Percentiles rank a stretch among this genome's conserved stretches.
phyloP scores from a whole-genome alignment of 192 early-diverging fungal genomes.

The Dissophora globulifera region DNA sequence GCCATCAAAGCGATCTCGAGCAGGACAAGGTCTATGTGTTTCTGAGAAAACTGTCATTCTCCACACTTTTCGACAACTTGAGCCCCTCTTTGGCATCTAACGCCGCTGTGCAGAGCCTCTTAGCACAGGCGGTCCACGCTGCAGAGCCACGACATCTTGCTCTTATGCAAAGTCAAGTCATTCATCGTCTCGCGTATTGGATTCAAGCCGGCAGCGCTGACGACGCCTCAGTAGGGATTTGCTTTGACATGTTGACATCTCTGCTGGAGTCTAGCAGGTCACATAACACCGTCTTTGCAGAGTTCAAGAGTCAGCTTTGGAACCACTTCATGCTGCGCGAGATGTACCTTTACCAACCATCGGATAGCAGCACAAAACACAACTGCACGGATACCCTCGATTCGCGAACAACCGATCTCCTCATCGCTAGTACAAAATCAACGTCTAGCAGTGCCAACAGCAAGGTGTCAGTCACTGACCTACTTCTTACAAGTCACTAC shows the following conservation, averaged over 20 bases:
- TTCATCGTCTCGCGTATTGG: slow-evolving; percentile 28
- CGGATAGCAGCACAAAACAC: neutral
- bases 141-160: slow-evolving; percentile 5
- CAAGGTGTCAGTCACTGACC: neutral
- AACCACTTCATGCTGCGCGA: slow-evolving; percentile 27
- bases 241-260: slow-evolving; percentile 23
- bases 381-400: slow-evolving; percentile 15
- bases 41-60: slow-evolving; percentile 25
- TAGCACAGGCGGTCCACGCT: slow-evolving; percentile 8
- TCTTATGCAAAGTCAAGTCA: slow-evolving; percentile 13
- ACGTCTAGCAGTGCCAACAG: neutral
- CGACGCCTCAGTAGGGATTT: neutral
- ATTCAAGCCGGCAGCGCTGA: slow-evolving; percentile 1
- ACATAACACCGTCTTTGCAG: slow-evolving; percentile 9
- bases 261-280: slow-evolving; percentile 9
- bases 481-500: slow-evolving; percentile 1
- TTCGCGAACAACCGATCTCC: slow-evolving; percentile 20
- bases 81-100: slow-evolving; percentile 6
- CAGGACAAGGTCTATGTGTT: slow-evolving; percentile 6
- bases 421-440: slow-evolving; percentile 19
- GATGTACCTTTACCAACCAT: slow-evolving; percentile 15
- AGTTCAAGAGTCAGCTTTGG: slow-evolving; percentile 36
- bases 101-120: neutral
- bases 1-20: neutral
- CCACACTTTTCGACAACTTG: slow-evolving; percentile 38